phyloP scores from a whole-genome alignment of 1,284 basidiomycete genomes.

The Golubevia sp. region DNA sequence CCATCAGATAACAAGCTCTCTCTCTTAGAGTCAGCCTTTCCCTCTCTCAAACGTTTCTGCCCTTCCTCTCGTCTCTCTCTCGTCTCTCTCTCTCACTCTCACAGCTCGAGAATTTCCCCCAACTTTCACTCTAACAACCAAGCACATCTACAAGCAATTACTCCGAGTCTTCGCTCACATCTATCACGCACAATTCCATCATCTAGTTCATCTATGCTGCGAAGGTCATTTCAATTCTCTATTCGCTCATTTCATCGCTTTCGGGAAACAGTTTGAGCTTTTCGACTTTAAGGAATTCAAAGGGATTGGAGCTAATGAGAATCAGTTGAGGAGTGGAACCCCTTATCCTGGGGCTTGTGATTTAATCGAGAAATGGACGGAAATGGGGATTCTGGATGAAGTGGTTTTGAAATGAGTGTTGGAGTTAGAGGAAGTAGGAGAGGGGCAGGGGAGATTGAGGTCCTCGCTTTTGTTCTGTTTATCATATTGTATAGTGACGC shows the following conservation, averaged over 20 bases:
- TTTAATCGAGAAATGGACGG: constrained; percentile 87
- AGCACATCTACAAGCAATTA: constrained; percentile 95
- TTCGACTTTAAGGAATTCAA: constrained; percentile 75
- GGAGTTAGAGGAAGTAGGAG: too few species aligned
- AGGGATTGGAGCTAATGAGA: constrained; percentile 63
- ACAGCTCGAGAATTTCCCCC: constrained; percentile 86
- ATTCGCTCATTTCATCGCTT: constrained; percentile 94
- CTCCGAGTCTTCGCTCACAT: constrained; percentile 96
- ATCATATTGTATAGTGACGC: too few species aligned
- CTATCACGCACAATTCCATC: constrained; percentile 91
- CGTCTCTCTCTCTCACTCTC: constrained; percentile 4
- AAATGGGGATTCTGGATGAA: constrained; percentile 73
- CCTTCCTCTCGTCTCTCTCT: neutral
- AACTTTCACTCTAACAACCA: constrained; percentile 86
- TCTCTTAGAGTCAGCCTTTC: too few species aligned
- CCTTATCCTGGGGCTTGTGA: constrained; percentile 72
- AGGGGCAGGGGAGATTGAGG: too few species aligned
- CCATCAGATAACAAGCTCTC: neutral
- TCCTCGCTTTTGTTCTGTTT: too few species aligned
- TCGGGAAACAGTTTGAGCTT: constrained; percentile 80
- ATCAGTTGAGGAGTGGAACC: too few species aligned
- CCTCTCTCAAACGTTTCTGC: too few species aligned
- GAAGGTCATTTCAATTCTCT: constrained; percentile 98
- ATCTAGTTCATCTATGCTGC: constrained; percentile 86
- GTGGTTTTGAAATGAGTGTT: constrained; percentile 21